Conservation (phyloP, 2,329 filamentous ascomycete species). For the Alternaria infectoria region DNA sequence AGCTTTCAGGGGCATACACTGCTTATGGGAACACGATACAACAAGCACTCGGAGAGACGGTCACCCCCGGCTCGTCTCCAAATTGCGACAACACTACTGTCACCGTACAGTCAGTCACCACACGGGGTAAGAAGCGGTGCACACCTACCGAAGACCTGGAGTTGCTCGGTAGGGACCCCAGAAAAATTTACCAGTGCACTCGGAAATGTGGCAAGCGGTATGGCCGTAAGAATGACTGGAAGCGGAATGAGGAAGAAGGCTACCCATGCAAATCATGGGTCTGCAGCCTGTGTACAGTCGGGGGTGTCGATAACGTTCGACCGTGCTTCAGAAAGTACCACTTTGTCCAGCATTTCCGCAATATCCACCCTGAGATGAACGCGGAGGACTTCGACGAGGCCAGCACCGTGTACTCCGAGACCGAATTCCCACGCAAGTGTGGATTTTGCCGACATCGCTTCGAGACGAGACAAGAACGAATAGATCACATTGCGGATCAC, state of each 20-base stretch:
- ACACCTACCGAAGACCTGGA: slow-evolving; percentile 39
- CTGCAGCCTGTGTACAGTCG: slow-evolving; percentile 40
- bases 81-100: slow-evolving; percentile 26
- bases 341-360: slow-evolving; percentile 48
- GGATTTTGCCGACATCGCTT: slow-evolving; percentile 47
- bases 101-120: slow-evolving; percentile 19
- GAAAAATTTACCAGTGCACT: slow-evolving; percentile 49
- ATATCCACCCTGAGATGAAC: slow-evolving; percentile 44
- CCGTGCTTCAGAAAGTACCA: slow-evolving; percentile 48
- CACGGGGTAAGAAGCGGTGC: slow-evolving; percentile 45
- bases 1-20: slow-evolving; percentile 1
- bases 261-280: slow-evolving; percentile 46
- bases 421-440: slow-evolving; percentile 44
- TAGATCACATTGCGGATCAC: slow-evolving; percentile 48
- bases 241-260: slow-evolving; percentile 47
- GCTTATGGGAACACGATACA: neutral
- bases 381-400: slow-evolving; percentile 40
- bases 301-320: slow-evolving; percentile 43
- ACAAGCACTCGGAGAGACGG: slow-evolving; percentile 12
- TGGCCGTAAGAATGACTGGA: slow-evolving; percentile 49
- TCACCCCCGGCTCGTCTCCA: slow-evolving; percentile 20
- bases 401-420: slow-evolving; percentile 41
- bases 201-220: slow-evolving; percentile 48
- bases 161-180: slow-evolving; percentile 38
- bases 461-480: slow-evolving; percentile 43